Conservation (phyloP, 1,284 basidiomycete species). For the Puccinia horiana region DNA sequence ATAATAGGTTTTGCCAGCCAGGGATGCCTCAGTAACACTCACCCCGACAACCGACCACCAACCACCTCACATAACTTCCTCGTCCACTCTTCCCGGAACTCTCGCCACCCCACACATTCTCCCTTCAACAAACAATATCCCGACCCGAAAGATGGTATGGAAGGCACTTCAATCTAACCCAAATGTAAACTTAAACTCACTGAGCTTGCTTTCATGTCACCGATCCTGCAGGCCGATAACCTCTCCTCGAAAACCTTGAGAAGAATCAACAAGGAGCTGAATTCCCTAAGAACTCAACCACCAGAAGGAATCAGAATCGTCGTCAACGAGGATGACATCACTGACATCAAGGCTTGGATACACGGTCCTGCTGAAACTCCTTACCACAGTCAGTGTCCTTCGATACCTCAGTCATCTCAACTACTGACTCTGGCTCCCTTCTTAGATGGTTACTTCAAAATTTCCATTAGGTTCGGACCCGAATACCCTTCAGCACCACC, state of each 20-base stretch:
- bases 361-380: constrained; percentile 58
- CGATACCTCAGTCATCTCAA: constrained; percentile 25
- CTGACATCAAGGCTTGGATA: constrained; percentile 59
- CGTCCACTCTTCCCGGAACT: too few relatives aligned
- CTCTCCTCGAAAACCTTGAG: constrained; percentile 57
- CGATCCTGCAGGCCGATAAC: constrained; percentile 41
- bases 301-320: constrained; percentile 83
- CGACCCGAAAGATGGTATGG: not conserved
- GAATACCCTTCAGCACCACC: constrained; percentile 88
- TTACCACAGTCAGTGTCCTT: constrained; percentile 50
- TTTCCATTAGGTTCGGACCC: constrained; percentile 77
- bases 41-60: too few relatives aligned
- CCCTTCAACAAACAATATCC: too few relatives aligned
- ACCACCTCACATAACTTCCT: too few relatives aligned
- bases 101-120: too few relatives aligned
- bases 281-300: constrained; percentile 73
- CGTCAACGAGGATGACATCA: constrained; percentile 78
- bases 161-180: too few relatives aligned
- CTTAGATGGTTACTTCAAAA: constrained; percentile 80
- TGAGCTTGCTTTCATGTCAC: too few relatives aligned
- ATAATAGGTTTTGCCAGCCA: too few relatives aligned
- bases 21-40: too few relatives aligned
- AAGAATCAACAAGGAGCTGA: constrained; percentile 75
- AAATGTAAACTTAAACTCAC: too few relatives aligned
- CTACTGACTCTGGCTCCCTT: not conserved